phyloP scores from a whole-genome alignment of 148 eudicot genomes.

The Vaccinium myrtillus region DNA sequence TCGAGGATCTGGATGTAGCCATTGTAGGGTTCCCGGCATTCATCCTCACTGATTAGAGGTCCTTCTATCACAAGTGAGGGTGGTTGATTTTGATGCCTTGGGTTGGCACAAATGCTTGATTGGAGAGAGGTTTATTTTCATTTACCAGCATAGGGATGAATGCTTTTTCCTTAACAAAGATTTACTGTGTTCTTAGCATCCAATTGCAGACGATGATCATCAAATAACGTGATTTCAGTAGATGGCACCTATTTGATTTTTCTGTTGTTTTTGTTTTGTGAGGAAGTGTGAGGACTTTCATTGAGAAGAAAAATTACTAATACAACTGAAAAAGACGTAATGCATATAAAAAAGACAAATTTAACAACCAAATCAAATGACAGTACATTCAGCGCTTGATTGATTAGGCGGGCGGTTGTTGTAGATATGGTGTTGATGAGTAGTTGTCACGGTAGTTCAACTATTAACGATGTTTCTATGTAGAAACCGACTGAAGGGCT shows the following conservation, averaged over 20 bases:
- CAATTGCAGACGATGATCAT: background rate
- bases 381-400: no score
- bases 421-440: no score
- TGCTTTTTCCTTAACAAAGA: background rate
- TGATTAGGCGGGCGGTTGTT: no score
- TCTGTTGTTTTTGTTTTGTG: no score
- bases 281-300: no score
- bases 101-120: background rate
- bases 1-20: background rate
- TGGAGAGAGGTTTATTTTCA: background rate
- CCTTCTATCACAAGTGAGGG: background rate
- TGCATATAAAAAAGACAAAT: no score
- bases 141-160: background rate
- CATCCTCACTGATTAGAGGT: background rate
- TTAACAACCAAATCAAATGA: no score
- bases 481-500: no score
- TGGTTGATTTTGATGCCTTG: conserved; percentile 14
- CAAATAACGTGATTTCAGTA: background rate
- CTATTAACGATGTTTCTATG: no score
- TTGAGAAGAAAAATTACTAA: no score
- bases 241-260: background rate
- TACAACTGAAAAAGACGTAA: no score
- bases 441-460: no score
- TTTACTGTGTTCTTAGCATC: background rate
- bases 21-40: background rate